These are phyloP conservation scores for Penicillium psychrofluorescens DNA, from an alignment of 495 filamentous ascomycete genomes.

Conservation along the genomic window DNA sequence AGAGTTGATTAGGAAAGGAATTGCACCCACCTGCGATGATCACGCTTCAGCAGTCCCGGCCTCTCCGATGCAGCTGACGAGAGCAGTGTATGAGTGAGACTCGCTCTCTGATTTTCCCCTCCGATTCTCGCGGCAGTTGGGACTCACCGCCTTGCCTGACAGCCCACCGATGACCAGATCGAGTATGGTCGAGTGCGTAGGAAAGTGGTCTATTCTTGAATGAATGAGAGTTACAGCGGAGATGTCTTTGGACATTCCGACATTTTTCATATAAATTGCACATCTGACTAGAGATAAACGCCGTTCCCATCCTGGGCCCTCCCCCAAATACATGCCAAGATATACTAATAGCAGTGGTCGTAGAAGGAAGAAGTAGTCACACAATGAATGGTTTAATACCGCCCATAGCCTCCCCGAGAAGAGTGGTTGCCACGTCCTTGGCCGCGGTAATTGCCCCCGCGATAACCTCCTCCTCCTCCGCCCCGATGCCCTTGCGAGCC, in stretches of 20 bases:
- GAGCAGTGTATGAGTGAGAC: conserved; percentile 9
- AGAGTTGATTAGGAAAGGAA: background rate
- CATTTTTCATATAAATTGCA: background rate
- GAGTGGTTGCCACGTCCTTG: conserved; percentile 21
- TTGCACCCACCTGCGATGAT: background rate
- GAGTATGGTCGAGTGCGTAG: no score
- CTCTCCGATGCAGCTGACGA: background rate
- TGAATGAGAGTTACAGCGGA: no score
- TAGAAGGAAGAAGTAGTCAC: conserved; percentile 7
- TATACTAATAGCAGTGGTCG: conserved; percentile 2
- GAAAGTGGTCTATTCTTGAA: no score
- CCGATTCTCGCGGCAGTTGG: conserved; percentile 31
- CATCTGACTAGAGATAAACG: conserved; percentile 1
- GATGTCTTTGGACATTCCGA: no score
- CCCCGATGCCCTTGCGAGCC: conserved; percentile 19
- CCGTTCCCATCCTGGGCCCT: background rate
- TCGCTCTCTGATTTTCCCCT: conserved; percentile 17
- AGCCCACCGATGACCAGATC: background rate
- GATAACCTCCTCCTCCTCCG: conserved; percentile 18
- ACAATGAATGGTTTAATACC: conserved; percentile 24
- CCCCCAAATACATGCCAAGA: conserved; percentile 2
- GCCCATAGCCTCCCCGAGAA: conserved; percentile 27
- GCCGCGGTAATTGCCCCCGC: conserved; percentile 20
- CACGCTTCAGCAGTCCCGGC: no score
- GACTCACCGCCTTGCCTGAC: conserved; percentile 17